phyloP scores from a whole-genome alignment of 139 green algal genomes.

The Chlorella sp. region DNA sequence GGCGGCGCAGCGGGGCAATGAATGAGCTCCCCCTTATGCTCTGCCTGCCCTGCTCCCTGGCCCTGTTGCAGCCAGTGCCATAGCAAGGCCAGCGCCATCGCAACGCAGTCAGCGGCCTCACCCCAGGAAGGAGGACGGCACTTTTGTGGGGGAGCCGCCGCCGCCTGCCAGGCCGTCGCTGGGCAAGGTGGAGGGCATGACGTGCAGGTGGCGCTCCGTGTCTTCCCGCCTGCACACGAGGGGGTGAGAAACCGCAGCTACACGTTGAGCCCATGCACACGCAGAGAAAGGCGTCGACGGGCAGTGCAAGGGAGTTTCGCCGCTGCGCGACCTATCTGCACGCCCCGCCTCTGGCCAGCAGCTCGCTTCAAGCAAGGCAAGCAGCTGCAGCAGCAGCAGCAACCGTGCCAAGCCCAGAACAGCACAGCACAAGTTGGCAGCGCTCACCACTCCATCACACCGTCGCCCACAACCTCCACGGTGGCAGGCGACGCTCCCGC shows the following conservation, averaged over 20 bases:
- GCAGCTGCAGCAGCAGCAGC: not conserved
- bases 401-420: too few species aligned
- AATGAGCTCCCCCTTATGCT: too few species aligned
- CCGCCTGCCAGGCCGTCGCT: not conserved
- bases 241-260: not conserved
- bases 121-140: not conserved
- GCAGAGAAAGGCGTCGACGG: too few species aligned
- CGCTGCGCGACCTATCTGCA: too few species aligned
- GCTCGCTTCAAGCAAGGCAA: not conserved
- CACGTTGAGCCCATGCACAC: too few species aligned
- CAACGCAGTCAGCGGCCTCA: not conserved
- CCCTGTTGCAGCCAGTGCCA: too few species aligned
- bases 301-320: too few species aligned
- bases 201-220: constrained; percentile 8
- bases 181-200: constrained; percentile 1
- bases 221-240: not conserved
- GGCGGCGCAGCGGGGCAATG: too few species aligned
- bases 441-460: constrained; percentile 43
- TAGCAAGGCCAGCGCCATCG: too few species aligned
- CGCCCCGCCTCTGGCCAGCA: too few species aligned
- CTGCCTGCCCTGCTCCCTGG: too few species aligned
- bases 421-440: too few species aligned
- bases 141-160: constrained; percentile 27
- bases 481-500: not conserved
- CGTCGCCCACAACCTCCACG: constrained; percentile 23